Percentiles rank a stretch among this genome's conserved stretches.
Conservation (phyloP, 352 stramenopile species). For the Pythium phragmiticola region DNA sequence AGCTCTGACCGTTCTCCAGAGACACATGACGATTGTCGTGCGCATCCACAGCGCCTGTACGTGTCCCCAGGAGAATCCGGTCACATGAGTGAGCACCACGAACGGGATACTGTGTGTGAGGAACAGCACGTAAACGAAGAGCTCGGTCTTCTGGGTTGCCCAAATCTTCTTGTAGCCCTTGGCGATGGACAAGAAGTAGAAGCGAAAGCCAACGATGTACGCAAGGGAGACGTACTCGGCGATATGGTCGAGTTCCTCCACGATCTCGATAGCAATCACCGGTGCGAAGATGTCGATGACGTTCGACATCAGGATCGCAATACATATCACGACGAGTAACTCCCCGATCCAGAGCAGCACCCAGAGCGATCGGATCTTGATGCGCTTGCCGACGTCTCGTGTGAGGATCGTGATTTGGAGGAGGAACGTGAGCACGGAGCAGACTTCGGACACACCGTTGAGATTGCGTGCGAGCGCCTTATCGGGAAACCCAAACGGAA, state of each 20-base stretch:
- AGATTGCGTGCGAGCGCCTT: constrained; percentile 6
- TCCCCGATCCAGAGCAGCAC: constrained; percentile 3
- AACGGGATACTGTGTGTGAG: constrained; percentile 5
- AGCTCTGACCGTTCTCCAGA: background rate
- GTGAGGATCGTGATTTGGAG: constrained; percentile 29
- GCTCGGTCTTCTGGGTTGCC: constrained; percentile 8
- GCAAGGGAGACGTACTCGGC: background rate
- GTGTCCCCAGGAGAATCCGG: background rate
- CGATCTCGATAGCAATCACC: constrained; percentile 7
- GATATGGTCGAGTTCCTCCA: constrained; percentile 5
- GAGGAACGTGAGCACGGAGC: constrained; percentile 26
- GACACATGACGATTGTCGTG: constrained; percentile 3
- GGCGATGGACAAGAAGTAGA: constrained; percentile 32
- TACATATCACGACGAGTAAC: background rate
- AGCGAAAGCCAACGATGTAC: constrained; percentile 28
- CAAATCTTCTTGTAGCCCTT: constrained; percentile 16
- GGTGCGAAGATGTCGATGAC: constrained; percentile 15
- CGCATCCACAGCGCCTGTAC: constrained; percentile 9
- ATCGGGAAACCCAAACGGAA: constrained; percentile 17
- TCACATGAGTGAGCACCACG: background rate
- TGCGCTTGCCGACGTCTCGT: constrained; percentile 16
- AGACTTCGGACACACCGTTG: constrained; percentile 24
- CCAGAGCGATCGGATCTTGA: constrained; percentile 17
- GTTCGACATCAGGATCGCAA: background rate
- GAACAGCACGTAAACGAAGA: constrained; percentile 1